Conservation (phyloP, 192 early-diverging fungal genomes). For the Chytriomyces sp. region DNA sequence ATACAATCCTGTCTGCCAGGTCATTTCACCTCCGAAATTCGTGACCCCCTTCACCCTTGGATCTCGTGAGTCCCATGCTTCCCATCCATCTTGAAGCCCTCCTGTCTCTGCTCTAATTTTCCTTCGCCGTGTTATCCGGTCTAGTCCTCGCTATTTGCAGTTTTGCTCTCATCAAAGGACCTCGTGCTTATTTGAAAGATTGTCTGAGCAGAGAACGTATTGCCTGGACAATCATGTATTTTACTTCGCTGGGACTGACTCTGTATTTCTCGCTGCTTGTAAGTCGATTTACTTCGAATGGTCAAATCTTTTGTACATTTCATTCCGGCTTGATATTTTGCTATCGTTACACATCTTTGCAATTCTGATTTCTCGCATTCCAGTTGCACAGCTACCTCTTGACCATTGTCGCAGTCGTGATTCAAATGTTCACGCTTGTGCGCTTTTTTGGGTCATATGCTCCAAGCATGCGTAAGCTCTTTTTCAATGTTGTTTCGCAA, state of each 20-base stretch:
- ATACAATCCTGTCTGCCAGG: background rate
- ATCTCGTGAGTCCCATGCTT: slow-evolving; percentile 27
- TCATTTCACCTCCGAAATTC: slow-evolving; percentile 51
- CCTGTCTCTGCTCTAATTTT: slow-evolving; percentile 14
- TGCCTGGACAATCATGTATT: slow-evolving; percentile 79
- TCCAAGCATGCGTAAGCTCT: slow-evolving; percentile 58
- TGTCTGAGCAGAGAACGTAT: slow-evolving; percentile 78
- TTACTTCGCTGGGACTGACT: slow-evolving; percentile 82
- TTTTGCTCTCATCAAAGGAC: slow-evolving; percentile 83
- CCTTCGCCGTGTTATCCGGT: background rate
- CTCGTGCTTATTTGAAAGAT: slow-evolving; percentile 78
- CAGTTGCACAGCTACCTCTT: slow-evolving; percentile 69
- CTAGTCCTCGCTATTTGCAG: slow-evolving; percentile 46
- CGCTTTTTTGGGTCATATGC: slow-evolving; percentile 88
- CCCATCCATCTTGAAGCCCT: slow-evolving; percentile 4
- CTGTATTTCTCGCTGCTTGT: slow-evolving; percentile 83
- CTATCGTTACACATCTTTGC: background rate
- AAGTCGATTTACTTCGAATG: slow-evolving; percentile 39
- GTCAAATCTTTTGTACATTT: background rate
- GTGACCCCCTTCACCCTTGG: slow-evolving; percentile 54
- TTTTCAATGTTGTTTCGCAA: background rate
- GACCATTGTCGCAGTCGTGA: slow-evolving; percentile 76
- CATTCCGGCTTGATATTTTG: background rate
- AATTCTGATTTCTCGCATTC: background rate
- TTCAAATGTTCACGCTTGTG: slow-evolving; percentile 80